Evolutionary conservation across 2,329 filamentous ascomycete species (phyloP), one percentile per base, ranked within the genome.

Genomic region (Lasiodiplodia sp.): DNA sequence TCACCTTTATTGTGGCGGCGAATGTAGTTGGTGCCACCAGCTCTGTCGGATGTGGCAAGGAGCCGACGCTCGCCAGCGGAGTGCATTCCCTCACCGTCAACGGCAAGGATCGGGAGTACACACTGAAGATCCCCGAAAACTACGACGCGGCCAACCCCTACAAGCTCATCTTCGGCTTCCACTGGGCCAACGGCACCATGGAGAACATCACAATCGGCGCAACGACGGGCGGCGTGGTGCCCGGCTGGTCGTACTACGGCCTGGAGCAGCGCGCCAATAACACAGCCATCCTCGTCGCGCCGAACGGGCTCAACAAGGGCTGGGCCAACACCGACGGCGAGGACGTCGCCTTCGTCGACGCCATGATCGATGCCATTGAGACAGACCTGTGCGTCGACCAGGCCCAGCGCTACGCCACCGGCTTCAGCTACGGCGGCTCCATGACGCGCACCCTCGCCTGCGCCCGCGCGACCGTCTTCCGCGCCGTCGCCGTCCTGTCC

Each of bases 371-470:
- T 34, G 75, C 74, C 11, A 73, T 83, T 37, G 78, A 83, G 69
- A 70, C 72, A 6, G 76, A 79, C 31, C 79, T 84, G 51, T 85
- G 83, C 69, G 73, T 85, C 34, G 78, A 85, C 69, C 74, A 80
- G 68, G 75, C 73, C 53, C 77, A 79, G 65, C 76, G 80, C 67
- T 85, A 83, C 73, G 76, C 81, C 31, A 81, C 81, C 1, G 82
- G 82, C n/a, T 84, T 82, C 73, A 81, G 79, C 69, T 83, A 82
- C 71, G 82, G 83, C 47, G 82, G 77, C 51, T 78, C 79, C 55
- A 84, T 84, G 80, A 78, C 76, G 3, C 82, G 77, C 72, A 75
- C 79, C 1, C 72, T 83, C 16, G 82, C 83, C 3, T 84, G 82
- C 71, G 77, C 81, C 2, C 78, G 79, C 18, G 77, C 81, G 4